A percentile compares a stretch with the other conserved stretches of the same genome.
Conservation (phyloP, 306 rosid genomes). For the Trifolium repens region DNA sequence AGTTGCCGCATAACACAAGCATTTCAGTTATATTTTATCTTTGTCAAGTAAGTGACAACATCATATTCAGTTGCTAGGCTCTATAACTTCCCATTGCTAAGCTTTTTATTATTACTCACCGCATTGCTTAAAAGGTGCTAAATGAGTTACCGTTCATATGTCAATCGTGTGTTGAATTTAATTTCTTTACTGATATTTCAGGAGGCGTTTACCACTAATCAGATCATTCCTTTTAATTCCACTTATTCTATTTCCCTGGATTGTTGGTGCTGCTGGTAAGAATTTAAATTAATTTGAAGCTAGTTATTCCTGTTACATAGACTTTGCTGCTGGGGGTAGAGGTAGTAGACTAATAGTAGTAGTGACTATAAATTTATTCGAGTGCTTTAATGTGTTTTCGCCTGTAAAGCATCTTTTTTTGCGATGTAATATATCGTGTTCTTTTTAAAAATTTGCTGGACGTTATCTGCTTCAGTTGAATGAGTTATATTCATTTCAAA, state of each 20-base stretch:
- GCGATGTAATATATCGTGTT: background rate
- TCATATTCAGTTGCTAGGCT: slow-evolving; percentile 22
- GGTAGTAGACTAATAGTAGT: background rate
- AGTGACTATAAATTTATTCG: background rate
- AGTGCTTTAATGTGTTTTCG: slow-evolving; percentile 1
- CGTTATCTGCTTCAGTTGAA: slow-evolving; percentile 14
- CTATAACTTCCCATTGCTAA: slow-evolving; percentile 1
- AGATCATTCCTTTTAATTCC: slow-evolving; percentile 83
- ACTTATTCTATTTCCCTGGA: slow-evolving; percentile 82
- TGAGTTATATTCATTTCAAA: slow-evolving; percentile 28
- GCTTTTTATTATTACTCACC: background rate
- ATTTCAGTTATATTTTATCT: slow-evolving; percentile 74
- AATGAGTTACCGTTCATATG: slow-evolving; percentile 30
- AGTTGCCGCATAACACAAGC: slow-evolving; percentile 88
- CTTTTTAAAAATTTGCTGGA: slow-evolving; percentile 7
- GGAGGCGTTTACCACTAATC: slow-evolving; percentile 91
- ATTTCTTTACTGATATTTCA: slow-evolving; percentile 51
- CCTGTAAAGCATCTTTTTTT: slow-evolving; percentile 3
- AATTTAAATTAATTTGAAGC: slow-evolving; percentile 37
- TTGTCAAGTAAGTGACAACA: slow-evolving; percentile 73
- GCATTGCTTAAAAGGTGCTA: slow-evolving; percentile 24
- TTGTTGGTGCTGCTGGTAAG: slow-evolving; percentile 80
- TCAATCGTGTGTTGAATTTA: slow-evolving; percentile 22
- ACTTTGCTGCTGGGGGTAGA: slow-evolving; percentile 32
- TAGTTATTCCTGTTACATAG: background rate